Conservation (phyloP, 192 early-diverging fungal genomes). For the Obelidium mucronatum region DNA sequence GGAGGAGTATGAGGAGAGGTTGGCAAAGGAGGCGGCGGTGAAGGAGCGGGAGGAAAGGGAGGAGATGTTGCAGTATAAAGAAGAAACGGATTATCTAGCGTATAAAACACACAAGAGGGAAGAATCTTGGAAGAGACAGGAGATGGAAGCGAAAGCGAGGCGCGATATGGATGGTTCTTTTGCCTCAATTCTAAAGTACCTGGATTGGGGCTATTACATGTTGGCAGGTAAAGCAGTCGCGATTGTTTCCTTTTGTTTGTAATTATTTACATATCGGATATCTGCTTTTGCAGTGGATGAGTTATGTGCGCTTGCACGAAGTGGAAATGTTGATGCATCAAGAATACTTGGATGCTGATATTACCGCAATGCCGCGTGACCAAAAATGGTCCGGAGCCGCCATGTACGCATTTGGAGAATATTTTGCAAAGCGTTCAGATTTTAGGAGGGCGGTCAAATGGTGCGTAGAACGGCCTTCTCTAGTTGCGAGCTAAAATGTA, state of each 20-base stretch:
- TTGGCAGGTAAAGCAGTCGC: neutral
- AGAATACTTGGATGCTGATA: constrained; percentile 35
- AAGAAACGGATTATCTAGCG: constrained; percentile 14
- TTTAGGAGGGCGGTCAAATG: constrained; percentile 21
- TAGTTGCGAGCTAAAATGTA: neutral
- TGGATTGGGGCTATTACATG: constrained; percentile 28
- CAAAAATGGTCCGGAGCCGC: constrained; percentile 21
- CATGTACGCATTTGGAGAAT: constrained; percentile 18
- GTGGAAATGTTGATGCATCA: constrained; percentile 17
- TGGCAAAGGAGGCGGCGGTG: neutral
- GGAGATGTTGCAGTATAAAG: neutral
- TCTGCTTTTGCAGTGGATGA: constrained; percentile 15
- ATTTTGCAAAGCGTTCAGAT: constrained; percentile 26
- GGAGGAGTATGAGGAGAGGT: neutral
- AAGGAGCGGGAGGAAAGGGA: constrained; percentile 17
- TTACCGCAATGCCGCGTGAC: constrained; percentile 17
- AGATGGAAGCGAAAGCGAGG: constrained; percentile 14
- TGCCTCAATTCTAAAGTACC: neutral
- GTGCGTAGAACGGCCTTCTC: neutral
- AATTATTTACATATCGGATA: neutral
- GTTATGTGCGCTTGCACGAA: neutral
- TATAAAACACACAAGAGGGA: constrained; percentile 4
- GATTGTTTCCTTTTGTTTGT: neutral
- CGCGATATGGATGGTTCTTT: constrained; percentile 12
- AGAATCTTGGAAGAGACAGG: neutral